A percentile compares a stretch with the other conserved stretches of the same genome.
phyloP scores from a whole-genome alignment of 2,329 filamentous ascomycete species.

The Fusarium cyanostomum region DNA sequence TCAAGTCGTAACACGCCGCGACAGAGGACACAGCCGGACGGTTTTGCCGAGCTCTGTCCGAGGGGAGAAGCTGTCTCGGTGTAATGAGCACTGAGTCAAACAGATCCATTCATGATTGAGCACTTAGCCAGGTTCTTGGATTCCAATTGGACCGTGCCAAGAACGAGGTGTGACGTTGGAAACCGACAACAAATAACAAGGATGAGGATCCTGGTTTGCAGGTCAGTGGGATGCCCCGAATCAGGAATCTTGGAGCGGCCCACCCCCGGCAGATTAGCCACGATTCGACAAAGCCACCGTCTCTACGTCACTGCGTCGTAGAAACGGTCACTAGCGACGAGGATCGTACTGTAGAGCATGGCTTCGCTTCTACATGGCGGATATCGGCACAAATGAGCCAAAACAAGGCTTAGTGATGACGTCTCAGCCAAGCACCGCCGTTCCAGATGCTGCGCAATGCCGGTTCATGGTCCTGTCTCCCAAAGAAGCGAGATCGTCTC shows the following conservation, averaged over 20 bases:
- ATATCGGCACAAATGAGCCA: slow-evolving; percentile 23
- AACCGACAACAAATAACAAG: slow-evolving; percentile 10
- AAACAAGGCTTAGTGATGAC: slow-evolving; percentile 38
- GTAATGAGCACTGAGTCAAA: slow-evolving; percentile 10
- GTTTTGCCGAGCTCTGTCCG: background rate
- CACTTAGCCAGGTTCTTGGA: slow-evolving; percentile 4
- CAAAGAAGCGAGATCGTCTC: slow-evolving; percentile 8
- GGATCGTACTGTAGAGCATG: slow-evolving; percentile 24
- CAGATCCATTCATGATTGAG: slow-evolving; percentile 11
- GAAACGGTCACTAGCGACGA: slow-evolving; percentile 27
- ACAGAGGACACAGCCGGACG: slow-evolving; percentile 1
- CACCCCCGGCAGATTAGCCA: slow-evolving; percentile 31
- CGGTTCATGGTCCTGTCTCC: slow-evolving; percentile 20
- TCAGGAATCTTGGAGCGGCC: slow-evolving; percentile 34
- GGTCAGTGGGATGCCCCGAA: slow-evolving; percentile 21
- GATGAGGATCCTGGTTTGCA: slow-evolving; percentile 19
- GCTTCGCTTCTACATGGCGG: slow-evolving; percentile 29
- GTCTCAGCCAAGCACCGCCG: slow-evolving; percentile 32
- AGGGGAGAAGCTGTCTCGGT: slow-evolving; percentile 6
- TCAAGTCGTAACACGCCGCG: slow-evolving; percentile 20
- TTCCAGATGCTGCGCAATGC: slow-evolving; percentile 27
- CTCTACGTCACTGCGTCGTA: slow-evolving; percentile 38
- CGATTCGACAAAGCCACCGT: slow-evolving; percentile 40
- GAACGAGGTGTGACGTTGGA: slow-evolving; percentile 31
- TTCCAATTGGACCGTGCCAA: slow-evolving; percentile 22